These are phyloP conservation scores for Fusarium sp. DNA, from an alignment of 2,329 filamentous ascomycete genomes.

Conservation along the genomic window DNA sequence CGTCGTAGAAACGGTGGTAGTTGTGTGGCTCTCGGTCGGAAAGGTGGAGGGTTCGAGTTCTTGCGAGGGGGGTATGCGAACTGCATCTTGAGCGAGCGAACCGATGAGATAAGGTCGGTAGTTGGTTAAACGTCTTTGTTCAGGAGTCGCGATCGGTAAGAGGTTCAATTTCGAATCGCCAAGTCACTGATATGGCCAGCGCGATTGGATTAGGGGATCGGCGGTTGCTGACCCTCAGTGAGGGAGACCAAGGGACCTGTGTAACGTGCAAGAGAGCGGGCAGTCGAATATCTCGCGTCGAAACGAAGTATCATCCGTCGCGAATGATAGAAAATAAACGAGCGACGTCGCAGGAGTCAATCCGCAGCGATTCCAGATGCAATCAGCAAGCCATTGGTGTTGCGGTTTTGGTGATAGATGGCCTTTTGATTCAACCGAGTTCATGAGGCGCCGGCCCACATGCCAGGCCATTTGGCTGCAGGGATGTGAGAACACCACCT, in stretches of 20 bases:
- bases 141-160: slow-evolving; percentile 5
- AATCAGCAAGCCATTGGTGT: slow-evolving; percentile 29
- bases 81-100: slow-evolving; percentile 73
- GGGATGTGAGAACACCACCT: slow-evolving; percentile 26
- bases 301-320: background rate
- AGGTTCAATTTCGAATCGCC: background rate
- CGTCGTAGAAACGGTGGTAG: slow-evolving; percentile 66
- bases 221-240: slow-evolving; percentile 12
- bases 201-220: slow-evolving; percentile 9
- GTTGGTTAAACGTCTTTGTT: background rate
- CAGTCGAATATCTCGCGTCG: background rate
- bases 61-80: slow-evolving; percentile 91
- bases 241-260: slow-evolving; percentile 16
- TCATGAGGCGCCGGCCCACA: slow-evolving; percentile 40
- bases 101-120: background rate
- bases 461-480: slow-evolving; percentile 26
- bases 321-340: slow-evolving; percentile 13
- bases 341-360: slow-evolving; percentile 21
- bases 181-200: slow-evolving; percentile 1
- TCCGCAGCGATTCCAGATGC: slow-evolving; percentile 7
- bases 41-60: slow-evolving; percentile 80
- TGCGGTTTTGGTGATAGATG: slow-evolving; percentile 37
- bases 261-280: slow-evolving; percentile 18
- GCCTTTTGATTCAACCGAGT: slow-evolving; percentile 37
- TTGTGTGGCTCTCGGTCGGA: slow-evolving; percentile 70